phyloP scores from a whole-genome alignment of 2,329 filamentous ascomycete genomes.

The Scortechinia acanthostroma region DNA sequence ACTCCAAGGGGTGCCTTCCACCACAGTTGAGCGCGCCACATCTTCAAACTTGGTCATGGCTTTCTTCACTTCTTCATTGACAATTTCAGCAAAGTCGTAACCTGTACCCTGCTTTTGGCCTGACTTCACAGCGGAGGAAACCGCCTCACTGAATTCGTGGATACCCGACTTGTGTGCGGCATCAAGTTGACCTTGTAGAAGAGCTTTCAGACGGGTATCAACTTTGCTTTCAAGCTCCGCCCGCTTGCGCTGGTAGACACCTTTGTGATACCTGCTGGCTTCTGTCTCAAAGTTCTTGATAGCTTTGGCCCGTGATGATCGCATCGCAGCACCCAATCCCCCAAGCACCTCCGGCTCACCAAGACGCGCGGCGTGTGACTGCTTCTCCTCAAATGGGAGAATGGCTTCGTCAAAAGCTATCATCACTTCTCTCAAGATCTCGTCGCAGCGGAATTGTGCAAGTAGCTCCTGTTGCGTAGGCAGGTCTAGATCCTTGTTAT shows the following conservation, averaged over 20 bases:
- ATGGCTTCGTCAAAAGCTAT: conserved; percentile 78
- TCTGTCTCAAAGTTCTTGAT: conserved; percentile 82
- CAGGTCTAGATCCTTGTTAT: conserved; percentile 95
- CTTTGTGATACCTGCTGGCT: conserved; percentile 93
- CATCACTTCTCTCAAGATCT: conserved; percentile 85
- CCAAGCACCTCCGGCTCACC: conserved; percentile 69
- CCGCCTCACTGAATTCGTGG: conserved; percentile 76
- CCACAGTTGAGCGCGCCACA: conserved; percentile 67
- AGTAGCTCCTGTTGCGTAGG: conserved; percentile 95
- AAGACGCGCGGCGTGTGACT: conserved; percentile 66
- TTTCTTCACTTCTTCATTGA: conserved; percentile 72
- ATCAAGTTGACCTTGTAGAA: conserved; percentile 81
- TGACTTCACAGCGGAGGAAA: conserved; percentile 77
- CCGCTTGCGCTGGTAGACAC: conserved; percentile 80
- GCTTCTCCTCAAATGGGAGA: conserved; percentile 75
- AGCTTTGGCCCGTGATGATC: conserved; percentile 62
- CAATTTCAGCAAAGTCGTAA: conserved; percentile 95
- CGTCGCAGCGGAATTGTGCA: conserved; percentile 94
- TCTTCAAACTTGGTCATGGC: conserved; percentile 69
- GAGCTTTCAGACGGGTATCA: conserved; percentile 76
- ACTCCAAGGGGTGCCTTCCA: conserved; percentile 80
- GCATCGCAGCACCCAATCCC: conserved; percentile 70
- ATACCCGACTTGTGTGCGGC: conserved; percentile 87
- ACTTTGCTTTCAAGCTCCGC: conserved; percentile 80
- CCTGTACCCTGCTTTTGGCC: conserved; percentile 84